These are phyloP conservation scores for Puccinia brachypodii DNA, from an alignment of 1,284 basidiomycete species.

Conservation along the genomic window DNA sequence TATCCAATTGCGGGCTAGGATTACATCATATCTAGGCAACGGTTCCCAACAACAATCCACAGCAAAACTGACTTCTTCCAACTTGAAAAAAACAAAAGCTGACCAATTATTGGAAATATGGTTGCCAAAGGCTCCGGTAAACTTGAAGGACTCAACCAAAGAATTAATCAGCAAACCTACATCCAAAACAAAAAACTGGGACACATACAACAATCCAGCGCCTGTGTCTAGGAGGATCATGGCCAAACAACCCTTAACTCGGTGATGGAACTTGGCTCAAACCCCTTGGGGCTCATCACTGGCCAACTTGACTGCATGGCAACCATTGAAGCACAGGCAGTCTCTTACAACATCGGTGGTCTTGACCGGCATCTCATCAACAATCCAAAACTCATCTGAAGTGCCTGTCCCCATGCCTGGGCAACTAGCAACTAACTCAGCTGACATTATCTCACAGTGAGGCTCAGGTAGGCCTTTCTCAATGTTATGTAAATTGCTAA, in stretches of 20 bases:
- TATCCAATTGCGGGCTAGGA: slow-evolving; percentile 15
- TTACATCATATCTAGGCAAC: not conserved
- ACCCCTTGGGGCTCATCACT: not conserved
- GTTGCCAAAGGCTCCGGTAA: not conserved
- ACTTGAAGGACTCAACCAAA: not conserved
- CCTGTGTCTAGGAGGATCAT: slow-evolving; percentile 17
- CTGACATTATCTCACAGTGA: not conserved
- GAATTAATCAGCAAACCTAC: not conserved
- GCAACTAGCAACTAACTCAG: not conserved
- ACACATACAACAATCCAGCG: not conserved
- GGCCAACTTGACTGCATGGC: not conserved
- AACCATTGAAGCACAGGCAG: not conserved
- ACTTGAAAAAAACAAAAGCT: not conserved
- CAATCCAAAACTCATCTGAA: not conserved
- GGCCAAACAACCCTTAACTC: not conserved
- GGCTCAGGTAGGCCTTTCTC: slow-evolving; percentile 2
- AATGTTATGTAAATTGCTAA: not conserved
- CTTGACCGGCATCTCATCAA: not conserved
- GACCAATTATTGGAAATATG: not conserved
- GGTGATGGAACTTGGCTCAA: not conserved
- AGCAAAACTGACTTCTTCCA: not conserved
- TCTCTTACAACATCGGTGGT: not conserved
- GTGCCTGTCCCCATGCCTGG: slow-evolving; percentile 15
- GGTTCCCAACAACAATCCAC: not conserved
- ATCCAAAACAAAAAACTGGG: not conserved